Percentiles rank a stretch among this genome's conserved stretches.
These are phyloP conservation scores for Raddia guianensis DNA, from an alignment of 176 grass and related monocot species.

Conservation along the genomic window DNA sequence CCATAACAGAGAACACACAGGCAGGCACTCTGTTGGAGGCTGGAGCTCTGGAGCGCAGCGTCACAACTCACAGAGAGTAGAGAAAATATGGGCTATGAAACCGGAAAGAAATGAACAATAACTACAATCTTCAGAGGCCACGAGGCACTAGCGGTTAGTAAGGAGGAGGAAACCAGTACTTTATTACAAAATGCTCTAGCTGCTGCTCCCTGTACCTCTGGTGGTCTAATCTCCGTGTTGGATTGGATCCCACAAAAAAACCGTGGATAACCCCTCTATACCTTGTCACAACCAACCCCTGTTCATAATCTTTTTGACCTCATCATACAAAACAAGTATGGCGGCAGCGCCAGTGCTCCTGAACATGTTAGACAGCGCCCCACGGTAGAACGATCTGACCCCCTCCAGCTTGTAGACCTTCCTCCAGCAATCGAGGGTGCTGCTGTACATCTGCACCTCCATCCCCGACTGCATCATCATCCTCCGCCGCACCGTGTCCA, in stretches of 20 bases:
- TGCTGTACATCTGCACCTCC: conserved; percentile 68
- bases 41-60: not conserved
- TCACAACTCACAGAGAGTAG: not conserved
- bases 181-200: conserved; percentile 41
- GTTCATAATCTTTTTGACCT: conserved; percentile 89
- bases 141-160: conserved; percentile 40
- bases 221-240: conserved; percentile 16
- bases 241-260: conserved; percentile 39
- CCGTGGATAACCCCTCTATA: conserved; percentile 22
- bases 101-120: conserved; percentile 6
- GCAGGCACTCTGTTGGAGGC: not conserved
- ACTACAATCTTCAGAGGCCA: conserved; percentile 24
- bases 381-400: conserved; percentile 76
- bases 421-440: conserved; percentile 86
- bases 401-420: conserved; percentile 85
- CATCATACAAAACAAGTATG: conserved; percentile 91
- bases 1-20: not conserved
- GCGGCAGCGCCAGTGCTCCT: conserved; percentile 91
- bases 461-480: conserved; percentile 99
- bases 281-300: conserved; percentile 59
- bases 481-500: conserved; percentile 84
- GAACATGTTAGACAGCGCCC: conserved; percentile 86
- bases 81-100: not conserved
- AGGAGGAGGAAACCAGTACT: conserved; percentile 26
- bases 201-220: conserved; percentile 37